Percentiles rank a stretch among this genome's conserved stretches.
Conservation (phyloP, 2,329 filamentous ascomycete species). For the Xylaria sp. region DNA sequence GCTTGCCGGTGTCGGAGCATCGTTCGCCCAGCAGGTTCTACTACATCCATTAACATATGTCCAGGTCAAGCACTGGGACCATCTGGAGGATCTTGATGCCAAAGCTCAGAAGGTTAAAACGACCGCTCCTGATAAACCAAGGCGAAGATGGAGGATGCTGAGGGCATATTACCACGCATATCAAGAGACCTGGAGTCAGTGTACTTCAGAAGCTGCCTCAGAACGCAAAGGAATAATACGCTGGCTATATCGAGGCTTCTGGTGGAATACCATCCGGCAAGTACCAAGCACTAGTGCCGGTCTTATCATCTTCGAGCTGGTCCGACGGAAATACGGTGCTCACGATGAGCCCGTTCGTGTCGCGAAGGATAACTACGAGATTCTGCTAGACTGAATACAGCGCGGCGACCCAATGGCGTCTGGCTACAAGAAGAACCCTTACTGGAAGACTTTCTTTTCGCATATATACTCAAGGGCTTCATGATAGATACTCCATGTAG, state of each 20-base stretch:
- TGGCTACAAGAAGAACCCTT: constrained; percentile 6
- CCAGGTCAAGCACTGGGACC: constrained; percentile 78
- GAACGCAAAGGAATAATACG: constrained; percentile 66
- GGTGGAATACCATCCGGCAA: constrained; percentile 77
- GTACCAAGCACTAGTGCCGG: constrained; percentile 82
- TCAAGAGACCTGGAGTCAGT: constrained; percentile 72
- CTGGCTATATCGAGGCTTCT: constrained; percentile 79
- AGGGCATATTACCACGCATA: constrained; percentile 78
- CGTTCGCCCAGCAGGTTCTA: constrained; percentile 73
- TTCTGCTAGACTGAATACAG: constrained; percentile 63
- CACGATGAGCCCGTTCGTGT: constrained; percentile 72
- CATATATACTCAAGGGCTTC: not conserved
- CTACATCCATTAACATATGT: constrained; percentile 78
- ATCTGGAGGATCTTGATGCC: constrained; percentile 77
- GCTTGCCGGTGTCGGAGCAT: constrained; percentile 74
- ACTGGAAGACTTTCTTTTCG: not conserved
- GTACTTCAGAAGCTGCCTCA: constrained; percentile 64
- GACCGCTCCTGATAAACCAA: constrained; percentile 49
- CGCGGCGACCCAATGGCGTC: not conserved
- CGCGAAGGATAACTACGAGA: constrained; percentile 76
- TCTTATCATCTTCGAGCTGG: constrained; percentile 81
- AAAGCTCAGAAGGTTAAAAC: constrained; percentile 61
- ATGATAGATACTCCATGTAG: not conserved
- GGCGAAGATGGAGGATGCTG: constrained; percentile 63
- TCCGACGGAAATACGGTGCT: constrained; percentile 76